phyloP scores from a whole-genome alignment of 257 asterid species.

The Verbena officinalis region DNA sequence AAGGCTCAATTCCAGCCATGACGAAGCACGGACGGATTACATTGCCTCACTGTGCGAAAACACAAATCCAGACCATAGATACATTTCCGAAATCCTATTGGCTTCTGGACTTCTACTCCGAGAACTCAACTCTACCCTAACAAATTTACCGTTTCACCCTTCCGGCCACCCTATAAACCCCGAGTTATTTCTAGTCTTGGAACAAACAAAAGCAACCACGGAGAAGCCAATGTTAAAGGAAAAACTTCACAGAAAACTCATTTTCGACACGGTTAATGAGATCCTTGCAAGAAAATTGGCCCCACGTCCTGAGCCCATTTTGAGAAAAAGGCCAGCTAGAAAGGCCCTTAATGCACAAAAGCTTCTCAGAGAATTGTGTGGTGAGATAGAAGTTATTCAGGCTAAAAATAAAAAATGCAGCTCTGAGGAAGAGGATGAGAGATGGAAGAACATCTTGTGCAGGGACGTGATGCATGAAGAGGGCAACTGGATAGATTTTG shows the following conservation, averaged over 20 bases:
- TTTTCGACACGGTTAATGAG: constrained; percentile 66
- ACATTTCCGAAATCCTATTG: constrained; percentile 65
- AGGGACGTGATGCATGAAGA: constrained; percentile 10
- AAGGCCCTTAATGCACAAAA: constrained; percentile 51
- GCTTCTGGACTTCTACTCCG: constrained; percentile 80
- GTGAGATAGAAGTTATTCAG: constrained; percentile 56
- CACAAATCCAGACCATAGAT: constrained; percentile 60
- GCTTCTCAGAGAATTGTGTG: constrained; percentile 62
- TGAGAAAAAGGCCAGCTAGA: constrained; percentile 39
- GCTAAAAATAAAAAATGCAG: constrained; percentile 36
- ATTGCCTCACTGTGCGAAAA: constrained; percentile 75
- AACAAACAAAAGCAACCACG: constrained; percentile 59
- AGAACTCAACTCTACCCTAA: constrained; percentile 37
- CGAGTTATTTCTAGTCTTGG: constrained; percentile 65
- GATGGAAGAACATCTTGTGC: constrained; percentile 26
- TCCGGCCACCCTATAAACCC: constrained; percentile 75
- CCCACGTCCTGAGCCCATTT: constrained; percentile 41
- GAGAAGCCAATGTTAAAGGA: constrained; percentile 37
- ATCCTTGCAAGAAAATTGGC: constrained; percentile 53
- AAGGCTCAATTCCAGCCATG: constrained; percentile 71
- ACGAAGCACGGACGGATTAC: constrained; percentile 67
- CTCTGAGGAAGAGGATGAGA: constrained; percentile 21
- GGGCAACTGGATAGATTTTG: constrained; percentile 47
- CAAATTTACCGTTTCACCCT: constrained; percentile 60
- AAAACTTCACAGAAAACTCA: constrained; percentile 54